Base-by-base conservation (phyloP, 2,329 filamentous ascomycete genomes). In the Albophoma yamanashiensis region DNA sequence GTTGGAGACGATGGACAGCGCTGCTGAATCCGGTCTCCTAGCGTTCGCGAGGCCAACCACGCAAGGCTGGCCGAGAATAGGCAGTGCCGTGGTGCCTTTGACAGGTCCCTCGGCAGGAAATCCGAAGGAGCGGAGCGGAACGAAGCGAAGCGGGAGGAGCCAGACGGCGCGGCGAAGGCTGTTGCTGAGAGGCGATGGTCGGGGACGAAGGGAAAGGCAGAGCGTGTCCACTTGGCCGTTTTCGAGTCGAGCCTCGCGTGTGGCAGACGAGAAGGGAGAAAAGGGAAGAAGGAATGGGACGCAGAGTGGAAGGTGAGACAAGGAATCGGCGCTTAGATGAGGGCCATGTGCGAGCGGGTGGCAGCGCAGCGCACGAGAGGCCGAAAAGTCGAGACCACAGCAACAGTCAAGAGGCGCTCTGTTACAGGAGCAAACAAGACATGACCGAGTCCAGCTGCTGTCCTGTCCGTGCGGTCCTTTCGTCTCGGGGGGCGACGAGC, bases 11-110 rank as follows among this genome's bases (percentile, higher is more conserved):
- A 63, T 71, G 78, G 77, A 80, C 78, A 81, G 78, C 78, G 67
- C 78, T 78, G 79, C 78, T 80, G 78, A 75, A 80, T 80, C 78
- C 78, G 73, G 66, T 64, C 59, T 62, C 62, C 62, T 60, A 55
- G 65, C 52, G 60, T 62, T 64, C 55, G 64, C 59, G 59, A 59
- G 60, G 58, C 52, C 56, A 62, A 58, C 45, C 59, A 22, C 31
- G 50, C 57, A 55, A 57, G 50, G 65, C 67, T 67, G 66, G 59
- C 62, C 55, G 40, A 56, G 31, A 53, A 57, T 40, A 59, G 53
- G 38, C 43, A 58, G 59, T 57, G 59, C 43, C 43, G 50, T 36
- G 31, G 55, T 59, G 55, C 60, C 56, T 59, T 53, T 57, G 55
- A 56, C 31, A 47, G 58, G 45, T 56, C 42, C 60, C 59, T 60